Conservation (phyloP, 192 early-diverging fungal genomes). For the Jimgerdemannia flammicorona region DNA sequence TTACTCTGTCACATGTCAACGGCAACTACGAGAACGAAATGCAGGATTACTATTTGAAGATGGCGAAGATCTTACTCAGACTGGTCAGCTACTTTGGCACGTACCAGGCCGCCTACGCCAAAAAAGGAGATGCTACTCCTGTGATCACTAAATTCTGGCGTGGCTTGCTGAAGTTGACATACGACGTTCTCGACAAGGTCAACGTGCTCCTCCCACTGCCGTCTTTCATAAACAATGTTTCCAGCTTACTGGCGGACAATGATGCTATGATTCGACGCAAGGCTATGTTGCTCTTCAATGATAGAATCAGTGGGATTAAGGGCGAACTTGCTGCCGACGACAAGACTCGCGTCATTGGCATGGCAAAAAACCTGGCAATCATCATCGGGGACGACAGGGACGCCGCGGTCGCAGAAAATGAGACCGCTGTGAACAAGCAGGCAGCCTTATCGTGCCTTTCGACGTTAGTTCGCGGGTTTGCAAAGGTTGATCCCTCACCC, state of each 20-base stretch:
- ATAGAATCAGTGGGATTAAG: conserved; percentile 28
- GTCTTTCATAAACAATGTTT: conserved; percentile 71
- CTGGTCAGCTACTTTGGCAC: conserved; percentile 50
- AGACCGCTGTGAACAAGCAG: conserved; percentile 62
- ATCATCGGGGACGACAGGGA: conserved; percentile 38
- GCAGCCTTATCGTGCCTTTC: conserved; percentile 76
- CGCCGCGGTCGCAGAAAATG: conserved; percentile 33
- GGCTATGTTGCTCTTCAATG: conserved; percentile 71
- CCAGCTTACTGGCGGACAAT: conserved; percentile 53
- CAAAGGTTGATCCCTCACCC: conserved; percentile 50
- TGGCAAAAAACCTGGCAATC: conserved; percentile 42
- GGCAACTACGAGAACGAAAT: conserved; percentile 28
- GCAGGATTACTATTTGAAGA: conserved; percentile 41
- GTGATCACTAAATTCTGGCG: conserved; percentile 42
- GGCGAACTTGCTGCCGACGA: conserved; percentile 42
- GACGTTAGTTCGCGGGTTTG: conserved; percentile 65
- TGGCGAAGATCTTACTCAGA: conserved; percentile 53
- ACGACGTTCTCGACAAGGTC: conserved; percentile 70
- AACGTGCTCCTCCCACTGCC: conserved; percentile 72
- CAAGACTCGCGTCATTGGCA: conserved; percentile 39
- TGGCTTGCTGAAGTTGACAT: conserved; percentile 55
- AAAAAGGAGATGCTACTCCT: conserved; percentile 22
- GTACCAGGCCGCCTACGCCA: conserved; percentile 36
- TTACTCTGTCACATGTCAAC: conserved; percentile 28
- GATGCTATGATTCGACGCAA: conserved; percentile 67